phyloP scores from a whole-genome alignment of 164 flowering plant genomes.

The Tinospora cordifolia region DNA sequence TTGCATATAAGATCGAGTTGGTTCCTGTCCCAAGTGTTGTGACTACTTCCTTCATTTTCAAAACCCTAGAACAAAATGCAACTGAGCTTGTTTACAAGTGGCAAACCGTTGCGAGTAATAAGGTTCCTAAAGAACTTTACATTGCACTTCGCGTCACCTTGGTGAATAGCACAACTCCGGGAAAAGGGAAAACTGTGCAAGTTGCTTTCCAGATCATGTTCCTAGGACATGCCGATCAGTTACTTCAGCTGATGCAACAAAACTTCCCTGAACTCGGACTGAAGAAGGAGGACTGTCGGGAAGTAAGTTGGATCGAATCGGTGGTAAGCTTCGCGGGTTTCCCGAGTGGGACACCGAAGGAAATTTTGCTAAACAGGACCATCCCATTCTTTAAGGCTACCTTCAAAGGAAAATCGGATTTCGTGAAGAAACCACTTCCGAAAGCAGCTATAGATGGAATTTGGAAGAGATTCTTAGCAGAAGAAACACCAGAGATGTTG shows the following conservation, averaged over 20 bases:
- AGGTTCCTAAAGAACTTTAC: conserved; percentile 8
- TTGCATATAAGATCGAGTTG: conserved; percentile 5
- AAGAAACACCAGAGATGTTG: neutral
- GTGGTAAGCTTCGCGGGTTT: conserved; percentile 2
- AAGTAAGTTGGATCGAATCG: conserved; percentile 13
- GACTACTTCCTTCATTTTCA: conserved; percentile 2
- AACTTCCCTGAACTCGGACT: conserved; percentile 10
- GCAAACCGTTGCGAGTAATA: neutral
- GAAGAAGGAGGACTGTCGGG: conserved; percentile 2
- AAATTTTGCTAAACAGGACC: neutral
- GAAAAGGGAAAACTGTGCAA: neutral
- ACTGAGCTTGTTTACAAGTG: conserved; percentile 7
- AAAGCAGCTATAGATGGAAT: conserved; percentile 7
- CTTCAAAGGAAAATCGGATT: conserved; percentile 11
- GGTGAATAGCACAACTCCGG: neutral
- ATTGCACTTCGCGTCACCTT: neutral
- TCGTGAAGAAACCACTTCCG: conserved; percentile 9
- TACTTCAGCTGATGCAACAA: neutral
- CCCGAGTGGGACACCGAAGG: neutral
- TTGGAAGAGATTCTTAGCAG: conserved; percentile 14
- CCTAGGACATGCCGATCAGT: conserved; percentile 5
- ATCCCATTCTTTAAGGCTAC: neutral
- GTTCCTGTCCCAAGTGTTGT: conserved; percentile 14
- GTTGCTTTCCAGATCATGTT: conserved; percentile 1
- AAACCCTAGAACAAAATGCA: conserved; percentile 13